A percentile compares a stretch with the other conserved stretches of the same genome.
Evolutionary conservation across 805 yeast species (phyloP).

Genomic region (Ogataea pignaliae): DNA sequence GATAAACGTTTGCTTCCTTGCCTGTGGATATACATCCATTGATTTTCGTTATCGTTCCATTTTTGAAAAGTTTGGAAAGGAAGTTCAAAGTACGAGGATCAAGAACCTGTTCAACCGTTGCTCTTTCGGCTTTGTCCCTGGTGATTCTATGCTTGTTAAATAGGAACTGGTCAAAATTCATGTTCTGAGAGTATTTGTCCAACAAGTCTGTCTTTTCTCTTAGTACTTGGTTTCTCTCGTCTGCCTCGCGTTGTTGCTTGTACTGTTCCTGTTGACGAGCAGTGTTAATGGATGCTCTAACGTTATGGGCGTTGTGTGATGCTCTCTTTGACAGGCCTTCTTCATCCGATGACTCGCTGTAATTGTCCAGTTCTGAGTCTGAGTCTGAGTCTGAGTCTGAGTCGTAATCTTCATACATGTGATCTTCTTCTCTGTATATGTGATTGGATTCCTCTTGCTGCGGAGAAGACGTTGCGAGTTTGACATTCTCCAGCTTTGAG

Average conservation of each 20-base stretch:
- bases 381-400: not conserved
- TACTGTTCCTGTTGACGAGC: slow-evolving; percentile 1
- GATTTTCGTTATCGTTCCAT: slow-evolving; percentile 78
- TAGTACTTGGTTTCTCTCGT: slow-evolving; percentile 7
- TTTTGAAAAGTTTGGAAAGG: slow-evolving; percentile 72
- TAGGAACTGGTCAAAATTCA: slow-evolving; percentile 58
- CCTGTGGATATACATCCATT: slow-evolving; percentile 96
- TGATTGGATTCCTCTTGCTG: too few species aligned
- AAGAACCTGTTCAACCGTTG: slow-evolving; percentile 93
- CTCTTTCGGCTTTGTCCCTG: slow-evolving; percentile 86
- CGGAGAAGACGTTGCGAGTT: too few species aligned
- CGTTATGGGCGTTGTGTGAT: slow-evolving; percentile 1
- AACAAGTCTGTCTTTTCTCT: slow-evolving; percentile 45
- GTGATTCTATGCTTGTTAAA: slow-evolving; percentile 53
- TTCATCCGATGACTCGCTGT: slow-evolving; percentile 1
- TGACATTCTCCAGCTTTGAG: too few species aligned
- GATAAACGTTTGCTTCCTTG: slow-evolving; percentile 97
- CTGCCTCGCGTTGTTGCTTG: not conserved
- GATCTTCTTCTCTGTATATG: too few species aligned
- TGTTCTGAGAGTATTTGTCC: slow-evolving; percentile 59
- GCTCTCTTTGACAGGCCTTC: not conserved
- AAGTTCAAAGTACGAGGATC: slow-evolving; percentile 92
- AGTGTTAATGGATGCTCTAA: not conserved
- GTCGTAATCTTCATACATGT: too few species aligned
- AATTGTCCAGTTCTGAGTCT: not conserved